phyloP scores from a whole-genome alignment of 495 filamentous ascomycete genomes.

The Neurospora discreta region DNA sequence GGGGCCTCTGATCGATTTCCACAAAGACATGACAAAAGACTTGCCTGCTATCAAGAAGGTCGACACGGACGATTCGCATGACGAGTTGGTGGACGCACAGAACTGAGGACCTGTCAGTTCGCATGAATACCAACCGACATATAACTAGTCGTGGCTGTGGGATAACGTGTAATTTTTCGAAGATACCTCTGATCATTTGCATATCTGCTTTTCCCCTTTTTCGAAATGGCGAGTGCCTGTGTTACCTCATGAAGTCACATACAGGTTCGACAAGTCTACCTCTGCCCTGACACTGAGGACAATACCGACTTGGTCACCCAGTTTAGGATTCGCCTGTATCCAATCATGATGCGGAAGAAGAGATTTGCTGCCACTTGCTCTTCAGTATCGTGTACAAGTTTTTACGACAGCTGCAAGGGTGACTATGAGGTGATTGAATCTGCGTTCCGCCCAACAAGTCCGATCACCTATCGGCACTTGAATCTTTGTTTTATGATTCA shows the following conservation, averaged over 20 bases:
- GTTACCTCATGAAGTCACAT: background rate
- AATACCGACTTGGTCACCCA: background rate
- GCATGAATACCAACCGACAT: background rate
- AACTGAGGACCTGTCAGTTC: slow-evolving; percentile 2
- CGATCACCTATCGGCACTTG: background rate
- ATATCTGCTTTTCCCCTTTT: background rate
- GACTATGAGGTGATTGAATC: background rate
- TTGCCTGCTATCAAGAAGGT: slow-evolving; percentile 23
- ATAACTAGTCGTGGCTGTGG: background rate
- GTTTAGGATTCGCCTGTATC: background rate
- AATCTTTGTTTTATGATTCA: background rate
- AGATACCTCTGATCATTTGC: background rate
- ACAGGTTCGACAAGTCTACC: background rate
- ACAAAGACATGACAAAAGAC: slow-evolving; percentile 34
- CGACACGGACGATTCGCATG: slow-evolving; percentile 18
- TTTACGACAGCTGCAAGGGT: background rate
- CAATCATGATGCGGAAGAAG: background rate
- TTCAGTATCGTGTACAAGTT: background rate
- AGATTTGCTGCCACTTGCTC: background rate
- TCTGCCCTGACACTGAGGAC: background rate
- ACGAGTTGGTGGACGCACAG: slow-evolving; percentile 25
- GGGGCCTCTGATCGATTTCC: slow-evolving; percentile 39
- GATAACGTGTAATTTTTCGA: background rate
- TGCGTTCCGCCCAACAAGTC: background rate
- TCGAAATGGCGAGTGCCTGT: background rate